Evolutionary conservation across 225 moss, liverwort and hornwort species (phyloP).

Genomic region (Sphagnum contortum): DNA sequence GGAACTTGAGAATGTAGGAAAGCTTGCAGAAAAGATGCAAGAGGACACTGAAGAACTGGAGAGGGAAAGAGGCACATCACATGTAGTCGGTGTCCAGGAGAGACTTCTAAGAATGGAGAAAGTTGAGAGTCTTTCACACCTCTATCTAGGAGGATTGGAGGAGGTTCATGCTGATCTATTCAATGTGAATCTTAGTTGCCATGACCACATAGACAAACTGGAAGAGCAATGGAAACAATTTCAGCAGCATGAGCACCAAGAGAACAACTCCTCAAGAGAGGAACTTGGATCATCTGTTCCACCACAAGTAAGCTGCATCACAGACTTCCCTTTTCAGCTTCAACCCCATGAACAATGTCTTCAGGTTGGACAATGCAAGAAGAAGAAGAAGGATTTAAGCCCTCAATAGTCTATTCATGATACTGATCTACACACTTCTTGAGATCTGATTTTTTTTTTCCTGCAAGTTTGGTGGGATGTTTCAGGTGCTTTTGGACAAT

Average conservation of each 20-base stretch:
- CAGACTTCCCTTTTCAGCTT: too few relatives aligned
- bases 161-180: conserved; percentile 81
- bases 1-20: conserved; percentile 45
- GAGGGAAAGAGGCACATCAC: conserved; percentile 29
- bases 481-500: conserved; percentile 30
- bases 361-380: too few relatives aligned
- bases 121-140: conserved; percentile 73
- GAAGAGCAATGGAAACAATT: conserved; percentile 34
- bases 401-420: too few relatives aligned
- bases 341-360: too few relatives aligned
- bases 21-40: conserved; percentile 48
- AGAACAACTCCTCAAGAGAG: conserved; percentile 22
- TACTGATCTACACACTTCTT: too few relatives aligned
- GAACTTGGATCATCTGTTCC: conserved; percentile 1
- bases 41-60: conserved; percentile 39
- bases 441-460: too few relatives aligned
- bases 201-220: conserved; percentile 58
- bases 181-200: conserved; percentile 61
- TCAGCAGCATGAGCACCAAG: conserved; percentile 34
- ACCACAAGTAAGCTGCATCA: conserved; percentile 10
- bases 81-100: conserved; percentile 57
- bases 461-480: neutral
- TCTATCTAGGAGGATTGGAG: conserved; percentile 78
- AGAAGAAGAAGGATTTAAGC: too few relatives aligned
- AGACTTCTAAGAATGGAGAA: conserved; percentile 79